Evolutionary conservation across 805 yeast species (phyloP).

Genomic region (Pichia cabralensis): DNA sequence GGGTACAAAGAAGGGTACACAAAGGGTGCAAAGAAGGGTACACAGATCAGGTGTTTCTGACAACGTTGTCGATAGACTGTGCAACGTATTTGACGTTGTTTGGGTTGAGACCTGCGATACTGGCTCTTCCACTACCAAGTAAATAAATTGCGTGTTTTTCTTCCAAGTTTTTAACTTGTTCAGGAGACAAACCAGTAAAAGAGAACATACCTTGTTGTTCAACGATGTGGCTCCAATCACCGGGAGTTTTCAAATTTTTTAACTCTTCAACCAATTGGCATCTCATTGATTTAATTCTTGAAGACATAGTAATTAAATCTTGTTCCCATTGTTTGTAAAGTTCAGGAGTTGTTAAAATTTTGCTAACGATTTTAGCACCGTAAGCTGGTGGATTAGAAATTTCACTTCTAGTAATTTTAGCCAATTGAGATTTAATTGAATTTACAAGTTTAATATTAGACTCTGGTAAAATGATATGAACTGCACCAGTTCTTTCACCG

Average conservation of each 20-base stretch:
- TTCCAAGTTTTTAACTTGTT: conserved; percentile 71
- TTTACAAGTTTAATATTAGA: conserved; percentile 31
- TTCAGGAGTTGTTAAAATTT: conserved; percentile 56
- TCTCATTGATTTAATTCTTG: conserved; percentile 77
- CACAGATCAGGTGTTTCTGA: conserved; percentile 18
- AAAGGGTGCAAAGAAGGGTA: background rate
- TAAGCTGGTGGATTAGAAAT: conserved; percentile 91
- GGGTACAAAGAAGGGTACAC: background rate
- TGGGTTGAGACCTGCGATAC: conserved; percentile 87
- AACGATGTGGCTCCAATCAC: conserved; percentile 86
- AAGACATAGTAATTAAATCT: conserved; percentile 81
- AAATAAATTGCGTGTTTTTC: conserved; percentile 72
- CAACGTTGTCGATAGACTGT: conserved; percentile 70
- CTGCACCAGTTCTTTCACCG: conserved; percentile 95
- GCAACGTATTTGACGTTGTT: conserved; percentile 74
- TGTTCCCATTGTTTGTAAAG: conserved; percentile 71
- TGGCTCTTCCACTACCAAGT: conserved; percentile 78
- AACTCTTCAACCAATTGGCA: conserved; percentile 50
- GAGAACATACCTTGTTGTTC: conserved; percentile 96
- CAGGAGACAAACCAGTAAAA: conserved; percentile 74
- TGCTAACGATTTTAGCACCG: conserved; percentile 85
- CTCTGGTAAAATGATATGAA: conserved; percentile 59
- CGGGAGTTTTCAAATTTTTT: conserved; percentile 64
- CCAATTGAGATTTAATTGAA: conserved; percentile 68
- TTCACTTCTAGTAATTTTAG: conserved; percentile 69